Evolutionary conservation across 164 flowering plant species (phyloP).

Genomic region (Chimonanthus praecox): DNA sequence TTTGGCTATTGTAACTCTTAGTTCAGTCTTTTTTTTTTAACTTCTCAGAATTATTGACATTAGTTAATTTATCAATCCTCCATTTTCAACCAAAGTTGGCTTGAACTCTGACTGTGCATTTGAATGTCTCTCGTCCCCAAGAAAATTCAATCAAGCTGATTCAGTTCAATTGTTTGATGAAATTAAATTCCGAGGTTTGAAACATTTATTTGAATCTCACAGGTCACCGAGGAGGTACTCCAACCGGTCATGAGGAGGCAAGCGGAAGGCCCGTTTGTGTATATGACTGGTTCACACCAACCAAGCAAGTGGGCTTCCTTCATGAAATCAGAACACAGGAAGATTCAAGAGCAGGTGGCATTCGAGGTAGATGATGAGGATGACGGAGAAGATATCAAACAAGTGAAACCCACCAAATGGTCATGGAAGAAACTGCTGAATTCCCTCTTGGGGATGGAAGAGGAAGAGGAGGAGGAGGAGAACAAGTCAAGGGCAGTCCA

Average conservation of each 20-base stretch:
- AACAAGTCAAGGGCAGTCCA: neutral
- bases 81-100: no score
- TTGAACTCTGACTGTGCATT: no score
- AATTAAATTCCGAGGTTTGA: no score
- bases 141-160: no score
- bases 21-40: no score
- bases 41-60: no score
- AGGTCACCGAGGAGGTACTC: slow-evolving; percentile 52
- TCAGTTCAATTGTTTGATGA: no score
- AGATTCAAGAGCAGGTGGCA: neutral
- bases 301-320: slow-evolving; percentile 42
- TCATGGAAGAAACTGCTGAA: slow-evolving; percentile 56
- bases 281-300: slow-evolving; percentile 23
- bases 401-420: slow-evolving; percentile 31
- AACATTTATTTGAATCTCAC: neutral
- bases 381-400: slow-evolving; percentile 7
- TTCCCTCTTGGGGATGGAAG: slow-evolving; percentile 23
- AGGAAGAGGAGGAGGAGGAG: slow-evolving; percentile 6
- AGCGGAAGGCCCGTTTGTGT: slow-evolving; percentile 52
- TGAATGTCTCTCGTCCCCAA: no score
- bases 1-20: no score
- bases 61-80: no score
- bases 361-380: slow-evolving; percentile 5
- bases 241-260: slow-evolving; percentile 39
- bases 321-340: slow-evolving; percentile 15